Evolutionary conservation across 1,139 yeast genomes (phyloP), one percentile per base, ranked within the genome.

Genomic region (Hansenula sp.): DNA sequence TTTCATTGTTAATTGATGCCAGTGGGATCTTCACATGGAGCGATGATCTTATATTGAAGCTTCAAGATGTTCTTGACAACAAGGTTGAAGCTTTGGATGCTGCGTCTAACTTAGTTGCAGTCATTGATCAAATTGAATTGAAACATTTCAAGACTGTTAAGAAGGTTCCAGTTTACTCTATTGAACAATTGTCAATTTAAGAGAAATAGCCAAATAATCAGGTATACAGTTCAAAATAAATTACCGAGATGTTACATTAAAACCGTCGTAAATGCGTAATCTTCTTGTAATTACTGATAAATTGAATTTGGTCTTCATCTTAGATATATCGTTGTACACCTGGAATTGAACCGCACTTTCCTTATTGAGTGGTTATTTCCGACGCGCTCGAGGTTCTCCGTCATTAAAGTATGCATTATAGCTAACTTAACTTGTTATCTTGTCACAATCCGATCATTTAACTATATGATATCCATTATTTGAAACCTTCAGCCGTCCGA

Each of bases 11-110:
- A 38, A 73, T 86, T 44, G 94, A 85, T 60, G 81, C 86, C 7
- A 85, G 84, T 44, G 94, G 94, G 0, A 65, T 85, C 38, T 78
- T 84, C 56, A 76, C 81, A 33, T 81, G 86, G 79, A 73, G 75
- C 42, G 68, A 67, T 25, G 67, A 67, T 11, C 72, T 80, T 37
- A 65, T 84, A 34, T 59, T 62, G 15, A 69, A 66, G 36, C 65
- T 84, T 46, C 67, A 71, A 24, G 59, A 56, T 18, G 67, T 74
- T 19, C 68, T 84, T 10, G 72, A 71, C 42, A 53, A 60, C 11
- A 80, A 80, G 57, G 70, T 83, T 29, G 71, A 70, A 15, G 67
- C 79, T 2, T 60, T 81, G 43, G 70, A 73, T 38, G 63, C 68
- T 24, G 79, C 79, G 47, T 69, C 79, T 16, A 77, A 76, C 59